Base-by-base conservation (phyloP, 2,329 filamentous ascomycete genomes). In the Sclerotinia minor region DNA sequence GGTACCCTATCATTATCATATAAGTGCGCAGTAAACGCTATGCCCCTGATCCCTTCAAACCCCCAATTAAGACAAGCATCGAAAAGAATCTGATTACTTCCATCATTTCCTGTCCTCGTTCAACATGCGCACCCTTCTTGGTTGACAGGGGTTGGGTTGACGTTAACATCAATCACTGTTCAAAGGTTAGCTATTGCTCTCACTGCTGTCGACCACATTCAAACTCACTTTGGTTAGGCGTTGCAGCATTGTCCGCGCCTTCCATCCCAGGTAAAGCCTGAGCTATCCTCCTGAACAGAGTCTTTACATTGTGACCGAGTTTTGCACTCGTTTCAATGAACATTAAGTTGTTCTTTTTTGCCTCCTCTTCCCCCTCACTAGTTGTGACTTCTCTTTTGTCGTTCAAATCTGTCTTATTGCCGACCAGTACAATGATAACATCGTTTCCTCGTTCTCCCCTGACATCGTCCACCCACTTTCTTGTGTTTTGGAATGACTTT, bases 381-480 rank as follows among this genome's bases (percentile, higher is more conserved):
- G 93, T 96, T 53, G 94, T 99, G 70, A 99, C 95, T 81, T 99
- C 94, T 67, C 95, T 88, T 86, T 97, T 98, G 80, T 99, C 95
- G 80, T 95, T 96, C 79, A 99, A 81, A 84, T 99, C 95, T 55
- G 95, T 99, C 88, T 99, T 99, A 85, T 99, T 99, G 73, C 95
- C 95, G 50, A 99, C 96, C 58, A 99, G 83, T 58, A 99, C 95
- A 76, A 99, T 98, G 76, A 99, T 99, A 70, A 99, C 96, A 80
- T 99, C 95, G 83, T 96, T 97, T 64, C 95, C 95, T 77, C 95
- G 88, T 83, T 99, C 95, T 64, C 94, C 94, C 71, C 95, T 88
- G 68, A 99, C 95, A 78, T 99, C 95, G 78, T 99, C 95, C 73
- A 99, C 96, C 95, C 96, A 99, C 85, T 99, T 99, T 77, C 94